phyloP scores from a whole-genome alignment of 1,139 yeast species.

The Wickerhamomyces sp. region DNA sequence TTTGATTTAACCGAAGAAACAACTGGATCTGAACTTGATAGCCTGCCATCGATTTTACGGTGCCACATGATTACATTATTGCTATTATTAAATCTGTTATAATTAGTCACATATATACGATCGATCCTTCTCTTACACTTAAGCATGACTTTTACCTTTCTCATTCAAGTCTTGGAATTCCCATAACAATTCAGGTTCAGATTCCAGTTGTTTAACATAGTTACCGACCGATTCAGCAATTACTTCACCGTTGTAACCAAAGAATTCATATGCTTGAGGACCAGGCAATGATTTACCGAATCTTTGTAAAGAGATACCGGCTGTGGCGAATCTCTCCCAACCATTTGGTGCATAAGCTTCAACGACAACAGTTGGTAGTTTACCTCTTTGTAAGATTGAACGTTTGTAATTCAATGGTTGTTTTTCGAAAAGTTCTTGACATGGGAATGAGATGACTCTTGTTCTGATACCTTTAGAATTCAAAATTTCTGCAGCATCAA shows the following conservation, averaged over 20 bases:
- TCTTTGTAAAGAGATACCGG: slow-evolving; percentile 26
- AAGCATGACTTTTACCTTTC: no score
- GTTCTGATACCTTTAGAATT: slow-evolving; percentile 22
- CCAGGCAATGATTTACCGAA: slow-evolving; percentile 31
- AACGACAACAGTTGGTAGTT: slow-evolving; percentile 28
- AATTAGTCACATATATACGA: no score
- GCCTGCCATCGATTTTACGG: no score
- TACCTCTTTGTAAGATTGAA: slow-evolving; percentile 23
- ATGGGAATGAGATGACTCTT: slow-evolving; percentile 31
- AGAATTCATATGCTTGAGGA: slow-evolving; percentile 26
- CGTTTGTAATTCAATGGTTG: slow-evolving; percentile 26
- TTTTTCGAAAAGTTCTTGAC: slow-evolving; percentile 26
- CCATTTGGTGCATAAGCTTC: slow-evolving; percentile 33
- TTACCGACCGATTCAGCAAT: slow-evolving; percentile 24
- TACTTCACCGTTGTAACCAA: slow-evolving; percentile 27
- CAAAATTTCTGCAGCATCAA: slow-evolving; percentile 27
- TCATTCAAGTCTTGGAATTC: slow-evolving; percentile 29
- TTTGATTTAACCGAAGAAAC: no score
- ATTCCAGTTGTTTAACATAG: slow-evolving; percentile 21
- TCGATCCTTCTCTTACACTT: no score
- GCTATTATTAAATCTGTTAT: no score
- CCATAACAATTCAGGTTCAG: slow-evolving; percentile 24
- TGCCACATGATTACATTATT: no score
- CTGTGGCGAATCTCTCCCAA: slow-evolving; percentile 35
- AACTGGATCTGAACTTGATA: no score